These are phyloP conservation scores for Gnomoniopsis smithogilvyi DNA, from an alignment of 2,329 filamentous ascomycete genomes.

Conservation along the genomic window DNA sequence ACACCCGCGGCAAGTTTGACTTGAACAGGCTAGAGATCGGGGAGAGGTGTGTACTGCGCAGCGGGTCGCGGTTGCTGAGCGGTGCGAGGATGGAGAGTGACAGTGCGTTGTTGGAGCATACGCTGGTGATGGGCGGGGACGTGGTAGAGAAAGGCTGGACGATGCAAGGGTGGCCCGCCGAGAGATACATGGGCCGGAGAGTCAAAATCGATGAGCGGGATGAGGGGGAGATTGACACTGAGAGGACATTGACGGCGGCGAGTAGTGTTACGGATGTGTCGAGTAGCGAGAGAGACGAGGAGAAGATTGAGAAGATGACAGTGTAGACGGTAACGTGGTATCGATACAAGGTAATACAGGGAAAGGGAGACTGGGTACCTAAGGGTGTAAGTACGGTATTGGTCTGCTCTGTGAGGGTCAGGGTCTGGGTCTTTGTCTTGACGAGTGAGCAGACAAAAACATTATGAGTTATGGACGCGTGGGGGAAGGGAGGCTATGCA, in stretches of 20 bases:
- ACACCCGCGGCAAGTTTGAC: slow-evolving; percentile 54
- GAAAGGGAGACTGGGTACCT: too few species aligned
- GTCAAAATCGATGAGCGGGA: not conserved
- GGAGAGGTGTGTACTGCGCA: slow-evolving; percentile 48
- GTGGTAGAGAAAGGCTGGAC: slow-evolving; percentile 46
- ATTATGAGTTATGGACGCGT: too few species aligned
- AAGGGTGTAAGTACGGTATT: too few species aligned
- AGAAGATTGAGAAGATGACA: not conserved
- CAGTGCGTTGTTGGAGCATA: slow-evolving; percentile 54
- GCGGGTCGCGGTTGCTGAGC: slow-evolving; percentile 48
- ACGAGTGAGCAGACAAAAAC: too few species aligned
- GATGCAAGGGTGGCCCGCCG: slow-evolving; percentile 55
- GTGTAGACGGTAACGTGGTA: not conserved
- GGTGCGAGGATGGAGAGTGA: slow-evolving; percentile 52
- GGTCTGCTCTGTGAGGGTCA: too few species aligned
- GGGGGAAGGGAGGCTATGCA: too few species aligned
- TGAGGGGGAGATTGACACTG: not conserved
- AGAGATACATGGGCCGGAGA: slow-evolving; percentile 31
- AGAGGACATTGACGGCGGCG: not conserved
- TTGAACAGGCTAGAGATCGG: slow-evolving; percentile 49
- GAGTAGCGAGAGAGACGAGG: not conserved
- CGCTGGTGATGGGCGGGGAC: slow-evolving; percentile 54
- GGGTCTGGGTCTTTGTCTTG: too few species aligned
- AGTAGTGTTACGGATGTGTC: not conserved
- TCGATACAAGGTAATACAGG: not conserved